Evolutionary conservation across 192 early-diverging fungal genomes (phyloP).

Genomic region (Podila verticillata): DNA sequence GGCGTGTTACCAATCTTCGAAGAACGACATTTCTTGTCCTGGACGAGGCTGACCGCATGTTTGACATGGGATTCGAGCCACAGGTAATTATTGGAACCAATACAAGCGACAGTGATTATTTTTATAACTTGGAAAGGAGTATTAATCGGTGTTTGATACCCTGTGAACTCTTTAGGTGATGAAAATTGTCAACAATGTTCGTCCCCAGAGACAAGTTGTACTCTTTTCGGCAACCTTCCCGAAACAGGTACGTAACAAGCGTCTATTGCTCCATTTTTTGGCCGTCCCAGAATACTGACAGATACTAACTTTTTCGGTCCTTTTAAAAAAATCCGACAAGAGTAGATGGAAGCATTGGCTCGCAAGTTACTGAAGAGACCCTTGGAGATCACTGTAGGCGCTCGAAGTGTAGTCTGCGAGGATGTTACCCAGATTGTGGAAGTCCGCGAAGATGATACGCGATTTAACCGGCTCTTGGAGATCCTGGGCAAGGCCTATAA

Average conservation of each 20-base stretch:
- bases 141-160: not conserved
- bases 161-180: conserved; percentile 70
- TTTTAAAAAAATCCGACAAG: not conserved
- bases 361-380: conserved; percentile 91
- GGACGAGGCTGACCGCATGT: conserved; percentile 98
- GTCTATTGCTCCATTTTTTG: not conserved
- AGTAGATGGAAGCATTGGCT: conserved; percentile 90
- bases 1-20: conserved; percentile 85
- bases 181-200: conserved; percentile 92
- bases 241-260: conserved; percentile 72
- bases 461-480: conserved; percentile 87
- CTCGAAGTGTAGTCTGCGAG: conserved; percentile 85
- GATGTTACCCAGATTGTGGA: conserved; percentile 93
- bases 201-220: conserved; percentile 88
- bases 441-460: conserved; percentile 83
- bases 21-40: conserved; percentile 95
- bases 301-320: not conserved
- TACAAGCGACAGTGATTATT: not conserved
- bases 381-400: conserved; percentile 95
- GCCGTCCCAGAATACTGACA: not conserved
- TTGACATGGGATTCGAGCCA: conserved; percentile 99
- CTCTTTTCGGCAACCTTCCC: conserved; percentile 97
- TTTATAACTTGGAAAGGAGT: not conserved
- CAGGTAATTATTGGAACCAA: conserved; percentile 59
- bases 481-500: conserved; percentile 87